Conservation (phyloP, 345 rosid species). For the Eucalyptus lansdowneana region DNA sequence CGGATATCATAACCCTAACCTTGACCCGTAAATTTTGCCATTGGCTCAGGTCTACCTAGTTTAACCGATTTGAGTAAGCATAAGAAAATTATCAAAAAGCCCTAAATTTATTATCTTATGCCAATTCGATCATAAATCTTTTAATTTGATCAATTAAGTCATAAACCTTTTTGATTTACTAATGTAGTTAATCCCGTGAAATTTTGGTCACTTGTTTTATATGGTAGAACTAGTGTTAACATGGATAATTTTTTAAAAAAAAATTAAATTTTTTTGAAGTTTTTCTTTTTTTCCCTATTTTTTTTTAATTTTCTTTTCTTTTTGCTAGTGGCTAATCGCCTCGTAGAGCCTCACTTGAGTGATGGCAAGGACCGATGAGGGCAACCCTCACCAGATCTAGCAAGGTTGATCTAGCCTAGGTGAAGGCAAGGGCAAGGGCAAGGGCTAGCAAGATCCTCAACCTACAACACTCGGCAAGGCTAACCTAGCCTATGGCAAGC, state of each 20-base stretch:
- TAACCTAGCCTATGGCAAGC: neutral
- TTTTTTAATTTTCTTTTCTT: neutral
- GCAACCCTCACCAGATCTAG: neutral
- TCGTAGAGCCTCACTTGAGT: neutral
- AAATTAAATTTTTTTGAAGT: no score
- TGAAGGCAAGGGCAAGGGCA: no score
- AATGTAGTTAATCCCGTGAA: rapidly evolving
- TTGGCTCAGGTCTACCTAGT: neutral
- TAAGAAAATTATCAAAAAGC: no score
- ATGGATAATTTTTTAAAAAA: no score
- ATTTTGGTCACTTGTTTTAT: no score
- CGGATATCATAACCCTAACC: neutral
- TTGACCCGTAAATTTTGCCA: no score
- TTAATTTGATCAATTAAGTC: neutral
- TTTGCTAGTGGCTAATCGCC: rapidly evolving
- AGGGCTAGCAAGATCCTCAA: no score
- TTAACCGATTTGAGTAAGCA: neutral
- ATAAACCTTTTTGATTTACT: no score
- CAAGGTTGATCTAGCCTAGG: neutral
- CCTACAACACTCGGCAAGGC: neutral
- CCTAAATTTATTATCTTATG: rapidly evolving
- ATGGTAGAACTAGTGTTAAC: no score
- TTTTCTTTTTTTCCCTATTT: no score
- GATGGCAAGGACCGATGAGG: neutral
- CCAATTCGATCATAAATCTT: neutral